Percentiles rank a stretch among this genome's conserved stretches.
Evolutionary conservation across 176 grass and related monocot genomes (phyloP).

Genomic region (Calamus simplicifolius): DNA sequence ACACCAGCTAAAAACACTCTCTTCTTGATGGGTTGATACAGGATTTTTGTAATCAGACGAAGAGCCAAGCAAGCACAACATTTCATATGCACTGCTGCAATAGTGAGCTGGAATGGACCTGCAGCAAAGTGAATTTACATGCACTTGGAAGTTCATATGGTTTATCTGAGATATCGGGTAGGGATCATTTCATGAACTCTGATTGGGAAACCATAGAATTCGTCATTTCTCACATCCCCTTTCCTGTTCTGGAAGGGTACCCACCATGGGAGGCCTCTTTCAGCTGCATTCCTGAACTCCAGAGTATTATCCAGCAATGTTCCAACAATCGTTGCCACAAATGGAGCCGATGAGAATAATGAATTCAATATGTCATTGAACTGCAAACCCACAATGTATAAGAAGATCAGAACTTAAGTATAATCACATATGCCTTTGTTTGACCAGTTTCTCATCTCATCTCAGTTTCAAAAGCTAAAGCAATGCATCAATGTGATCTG

Average conservation of each 20-base stretch:
- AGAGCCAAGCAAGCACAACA: too few species aligned
- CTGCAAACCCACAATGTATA: conserved; percentile 29
- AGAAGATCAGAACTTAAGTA: not conserved
- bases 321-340: conserved; percentile 55
- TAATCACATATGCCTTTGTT: too few species aligned
- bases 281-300: conserved; percentile 20
- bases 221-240: conserved; percentile 54
- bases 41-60: too few species aligned
- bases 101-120: too few species aligned
- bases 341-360: conserved; percentile 63
- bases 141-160: conserved; percentile 7
- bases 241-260: conserved; percentile 33
- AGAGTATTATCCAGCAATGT: conserved; percentile 65
- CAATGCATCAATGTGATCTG: too few species aligned
- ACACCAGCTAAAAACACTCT: too few species aligned
- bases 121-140: conserved; percentile 27
- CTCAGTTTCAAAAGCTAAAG: too few species aligned
- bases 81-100: too few species aligned
- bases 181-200: conserved; percentile 46
- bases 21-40: too few species aligned
- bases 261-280: conserved; percentile 84
- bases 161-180: conserved; percentile 31
- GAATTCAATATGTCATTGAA: conserved; percentile 98
- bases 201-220: conserved; percentile 88
- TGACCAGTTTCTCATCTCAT: too few species aligned